Percentiles rank a stretch among this genome's conserved stretches.
Conservation (phyloP, 2,329 filamentous ascomycete genomes). For the Metarhizium rileyi region DNA sequence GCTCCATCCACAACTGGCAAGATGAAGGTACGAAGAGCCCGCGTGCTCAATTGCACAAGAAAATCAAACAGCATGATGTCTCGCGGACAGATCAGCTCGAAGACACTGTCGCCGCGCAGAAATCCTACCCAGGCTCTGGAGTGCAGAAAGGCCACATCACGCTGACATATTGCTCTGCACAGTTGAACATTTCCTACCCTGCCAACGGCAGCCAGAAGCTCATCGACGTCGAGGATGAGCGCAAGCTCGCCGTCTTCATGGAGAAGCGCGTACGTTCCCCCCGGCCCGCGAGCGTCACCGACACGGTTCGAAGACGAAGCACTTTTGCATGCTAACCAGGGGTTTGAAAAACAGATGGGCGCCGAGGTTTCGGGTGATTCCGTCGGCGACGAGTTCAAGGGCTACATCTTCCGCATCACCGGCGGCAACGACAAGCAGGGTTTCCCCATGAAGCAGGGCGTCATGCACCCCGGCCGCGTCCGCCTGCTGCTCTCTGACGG, state of each 20-base stretch:
- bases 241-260: conserved; percentile 98
- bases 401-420: conserved; percentile 99
- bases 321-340: conserved; percentile 21
- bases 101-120: too few species aligned
- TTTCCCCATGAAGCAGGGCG: conserved; percentile 99
- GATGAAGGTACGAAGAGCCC: conserved; percentile 35
- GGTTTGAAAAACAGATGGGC: conserved; percentile 62
- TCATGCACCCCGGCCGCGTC: conserved; percentile 98
- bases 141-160: too few species aligned
- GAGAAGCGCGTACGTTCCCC: conserved; percentile 85
- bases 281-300: neutral
- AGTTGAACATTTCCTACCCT: conserved; percentile 72
- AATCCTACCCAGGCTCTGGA: too few species aligned
- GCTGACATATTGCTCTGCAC: conserved; percentile 11
- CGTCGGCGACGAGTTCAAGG: conserved; percentile 99
- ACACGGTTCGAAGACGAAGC: too few species aligned
- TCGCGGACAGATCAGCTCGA: neutral
- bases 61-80: neutral
- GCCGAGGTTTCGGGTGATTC: conserved; percentile 87
- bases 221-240: conserved; percentile 98
- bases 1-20: conserved; percentile 36
- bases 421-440: conserved; percentile 99
- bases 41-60: neutral
- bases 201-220: conserved; percentile 99
- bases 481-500: conserved; percentile 89